Percentiles rank a stretch among this genome's conserved stretches.
Evolutionary conservation across 768 basidiomycete genomes (phyloP).

Genomic region (Trametes cubensis): DNA sequence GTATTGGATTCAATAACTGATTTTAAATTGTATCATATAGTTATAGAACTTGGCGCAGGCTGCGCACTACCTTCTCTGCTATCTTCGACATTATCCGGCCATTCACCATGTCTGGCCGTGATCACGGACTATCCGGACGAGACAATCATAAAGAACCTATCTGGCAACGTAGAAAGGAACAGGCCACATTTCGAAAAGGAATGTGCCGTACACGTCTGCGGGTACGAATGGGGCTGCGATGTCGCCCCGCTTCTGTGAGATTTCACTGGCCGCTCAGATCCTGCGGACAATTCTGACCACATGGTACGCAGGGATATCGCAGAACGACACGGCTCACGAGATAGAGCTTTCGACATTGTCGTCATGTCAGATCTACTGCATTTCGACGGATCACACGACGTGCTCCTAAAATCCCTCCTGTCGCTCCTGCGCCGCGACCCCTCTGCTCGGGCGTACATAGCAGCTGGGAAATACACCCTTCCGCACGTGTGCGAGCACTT

Average conservation of each 20-base stretch:
- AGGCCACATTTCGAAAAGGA: conserved; percentile 34
- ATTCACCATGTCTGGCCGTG: conserved; percentile 54
- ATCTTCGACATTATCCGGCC: conserved; percentile 44
- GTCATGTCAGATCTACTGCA: conserved; percentile 76
- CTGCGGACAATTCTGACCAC: background rate
- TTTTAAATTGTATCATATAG: conserved; percentile 36
- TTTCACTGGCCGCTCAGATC: conserved; percentile 4
- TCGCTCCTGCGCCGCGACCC: conserved; percentile 48
- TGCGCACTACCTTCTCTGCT: conserved; percentile 69
- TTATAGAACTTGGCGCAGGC: conserved; percentile 74
- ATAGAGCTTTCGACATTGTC: conserved; percentile 53
- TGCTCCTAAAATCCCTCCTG: conserved; percentile 52
- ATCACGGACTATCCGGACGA: conserved; percentile 73
- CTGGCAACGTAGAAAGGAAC: conserved; percentile 58
- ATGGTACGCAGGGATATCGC: background rate
- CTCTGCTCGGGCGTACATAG: conserved; percentile 54
- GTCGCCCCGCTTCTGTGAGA: conserved; percentile 51
- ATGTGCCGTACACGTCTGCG: conserved; percentile 48
- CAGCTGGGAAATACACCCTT: conserved; percentile 65
- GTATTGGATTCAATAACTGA: conserved; percentile 24
- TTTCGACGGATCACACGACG: conserved; percentile 62
- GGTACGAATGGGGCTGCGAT: conserved; percentile 70
- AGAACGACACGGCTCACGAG: background rate
- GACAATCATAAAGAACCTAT: conserved; percentile 58
- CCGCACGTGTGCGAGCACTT: conserved; percentile 56